A percentile compares a stretch with the other conserved stretches of the same genome.
phyloP scores from a whole-genome alignment of 495 filamentous ascomycete species.

The Pyrenula aspistea region DNA sequence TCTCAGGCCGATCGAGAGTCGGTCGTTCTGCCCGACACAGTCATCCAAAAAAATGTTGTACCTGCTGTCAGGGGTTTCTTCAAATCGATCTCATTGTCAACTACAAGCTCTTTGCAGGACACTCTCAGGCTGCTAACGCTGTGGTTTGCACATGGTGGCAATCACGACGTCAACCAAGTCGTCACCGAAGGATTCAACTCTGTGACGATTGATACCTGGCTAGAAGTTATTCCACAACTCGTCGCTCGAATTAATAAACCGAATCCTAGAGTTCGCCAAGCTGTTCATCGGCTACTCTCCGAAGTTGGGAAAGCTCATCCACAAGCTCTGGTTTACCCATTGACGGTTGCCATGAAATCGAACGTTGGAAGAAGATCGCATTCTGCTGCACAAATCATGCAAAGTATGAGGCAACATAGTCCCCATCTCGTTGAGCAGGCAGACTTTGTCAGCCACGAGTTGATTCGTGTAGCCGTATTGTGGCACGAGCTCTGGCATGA shows the following conservation, averaged over 20 bases:
- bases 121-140: conserved; percentile 84
- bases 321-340: conserved; percentile 97
- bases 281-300: conserved; percentile 80
- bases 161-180: conserved; percentile 71
- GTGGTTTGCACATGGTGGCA: conserved; percentile 90
- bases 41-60: conserved; percentile 78
- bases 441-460: conserved; percentile 82
- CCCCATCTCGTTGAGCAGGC: conserved; percentile 91
- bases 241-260: conserved; percentile 96
- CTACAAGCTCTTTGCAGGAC: conserved; percentile 87
- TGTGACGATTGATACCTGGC: conserved; percentile 94
- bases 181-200: conserved; percentile 82
- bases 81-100: conserved; percentile 83
- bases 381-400: conserved; percentile 87
- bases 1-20: conserved; percentile 46
- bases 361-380: conserved; percentile 65
- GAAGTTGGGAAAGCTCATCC: conserved; percentile 91
- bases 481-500: conserved; percentile 99
- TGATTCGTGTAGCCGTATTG: conserved; percentile 89
- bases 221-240: conserved; percentile 93
- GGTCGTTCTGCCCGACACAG: conserved; percentile 41
- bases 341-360: conserved; percentile 97
- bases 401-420: conserved; percentile 92
- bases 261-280: conserved; percentile 68
- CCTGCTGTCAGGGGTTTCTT: conserved; percentile 93